Evolutionary conservation across 2,329 filamentous ascomycete genomes (phyloP), one percentile per base, ranked within the genome.

Genomic region (Paramyrothecium roridum): DNA sequence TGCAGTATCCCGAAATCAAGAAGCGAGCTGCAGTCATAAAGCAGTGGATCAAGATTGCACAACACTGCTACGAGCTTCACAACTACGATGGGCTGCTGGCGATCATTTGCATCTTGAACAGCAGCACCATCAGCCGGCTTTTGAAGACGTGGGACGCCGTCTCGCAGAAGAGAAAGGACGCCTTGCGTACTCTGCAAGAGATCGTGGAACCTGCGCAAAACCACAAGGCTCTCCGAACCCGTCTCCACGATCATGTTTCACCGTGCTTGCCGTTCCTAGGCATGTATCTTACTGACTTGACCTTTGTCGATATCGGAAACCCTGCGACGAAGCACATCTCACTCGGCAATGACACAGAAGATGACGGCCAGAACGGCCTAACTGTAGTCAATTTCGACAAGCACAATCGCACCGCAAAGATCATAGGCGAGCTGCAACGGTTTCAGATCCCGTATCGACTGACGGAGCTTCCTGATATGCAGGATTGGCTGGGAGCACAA

Each of bases 31-130:
- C 83, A 2, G 85, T 92, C 52, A 95, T 99, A 76, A 98, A 99
- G 77, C 93, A 98, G 64, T 99, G 95, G 95, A 90, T 97, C 70
- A 99, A 98, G 79, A 87, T 98, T 63, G 91, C 91, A 1, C 83
- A 89, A 63, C 90, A 90, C 65, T 96, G 91, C 61, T 78, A 96
- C 6, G 90, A 95, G 66, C 81, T 98, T 23, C 89, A 95, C 76
- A 99, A 99, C 75, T 99, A 97, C 65, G 93, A 99, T 67, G 91
- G 91, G 0, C 77, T 99, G 12, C 97, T 98, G 92, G 92, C 95
- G 8, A 96, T 99, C 63, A 91, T 96, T 65, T 97, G 93, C 77
- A 93, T 90, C 11, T 76, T 99, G 50, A 96, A 96, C 73, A 93
- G 90, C 55, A 96, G 93, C 17, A 93, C 92, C 64, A 93, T 99